These are phyloP conservation scores for Cordyceps tenuipes DNA, from an alignment of 2,329 filamentous ascomycete species.

Conservation along the genomic window DNA sequence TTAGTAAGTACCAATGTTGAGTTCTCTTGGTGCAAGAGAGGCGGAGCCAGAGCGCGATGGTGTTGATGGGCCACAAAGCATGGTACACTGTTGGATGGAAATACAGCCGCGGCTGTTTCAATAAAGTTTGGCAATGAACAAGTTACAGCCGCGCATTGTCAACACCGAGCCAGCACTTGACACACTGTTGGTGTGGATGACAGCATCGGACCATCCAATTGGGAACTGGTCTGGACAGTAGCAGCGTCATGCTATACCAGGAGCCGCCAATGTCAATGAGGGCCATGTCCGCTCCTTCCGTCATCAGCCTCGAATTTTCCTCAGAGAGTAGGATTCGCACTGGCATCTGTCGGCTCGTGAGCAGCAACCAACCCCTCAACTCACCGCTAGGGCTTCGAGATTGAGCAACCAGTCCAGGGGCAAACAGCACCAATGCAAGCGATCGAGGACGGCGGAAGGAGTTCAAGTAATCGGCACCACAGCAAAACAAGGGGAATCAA, in stretches of 20 bases:
- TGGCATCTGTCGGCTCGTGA: not conserved
- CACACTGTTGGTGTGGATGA: not conserved
- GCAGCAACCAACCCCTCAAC: slow-evolving; percentile 7
- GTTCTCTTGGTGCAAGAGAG: not conserved
- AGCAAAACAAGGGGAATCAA: not conserved
- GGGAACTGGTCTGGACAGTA: not conserved
- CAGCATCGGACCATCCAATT: not conserved
- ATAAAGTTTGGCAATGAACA: not conserved
- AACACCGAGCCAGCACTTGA: not conserved
- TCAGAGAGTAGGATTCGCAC: not conserved
- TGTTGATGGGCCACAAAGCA: not conserved
- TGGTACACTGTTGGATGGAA: not conserved
- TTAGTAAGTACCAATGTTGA: not conserved
- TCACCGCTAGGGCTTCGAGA: slow-evolving; percentile 9
- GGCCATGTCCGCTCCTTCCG: not conserved
- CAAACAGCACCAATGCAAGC: not conserved
- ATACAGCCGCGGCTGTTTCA: not conserved
- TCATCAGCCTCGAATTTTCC: not conserved
- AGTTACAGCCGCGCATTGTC: not conserved
- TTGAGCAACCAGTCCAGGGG: not conserved
- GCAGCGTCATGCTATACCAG: not conserved
- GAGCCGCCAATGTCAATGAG: not conserved
- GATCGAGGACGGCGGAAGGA: not conserved
- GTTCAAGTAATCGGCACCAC: not conserved
- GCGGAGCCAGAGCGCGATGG: not conserved